phyloP scores from a whole-genome alignment of 164 flowering plant species.

The Saururus chinensis region DNA sequence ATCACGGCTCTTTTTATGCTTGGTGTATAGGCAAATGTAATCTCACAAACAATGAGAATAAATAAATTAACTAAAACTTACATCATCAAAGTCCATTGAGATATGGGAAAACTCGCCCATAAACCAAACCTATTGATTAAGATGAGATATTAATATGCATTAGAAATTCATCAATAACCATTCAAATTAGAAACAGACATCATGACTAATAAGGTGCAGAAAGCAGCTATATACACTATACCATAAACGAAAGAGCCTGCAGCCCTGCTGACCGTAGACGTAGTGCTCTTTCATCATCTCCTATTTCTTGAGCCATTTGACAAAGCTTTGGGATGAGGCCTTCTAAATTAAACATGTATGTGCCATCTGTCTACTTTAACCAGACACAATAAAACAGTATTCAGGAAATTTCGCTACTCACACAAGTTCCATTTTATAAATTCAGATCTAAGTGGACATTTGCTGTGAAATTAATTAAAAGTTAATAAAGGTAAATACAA shows the following conservation, averaged over 20 bases:
- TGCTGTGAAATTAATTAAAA: no score
- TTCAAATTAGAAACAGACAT: not conserved
- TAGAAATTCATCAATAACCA: not conserved
- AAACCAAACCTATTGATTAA: constrained; percentile 46
- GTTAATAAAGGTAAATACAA: not conserved
- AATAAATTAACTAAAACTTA: constrained; percentile 28
- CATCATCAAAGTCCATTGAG: constrained; percentile 71
- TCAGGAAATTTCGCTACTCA: not conserved
- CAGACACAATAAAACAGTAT: constrained; percentile 8
- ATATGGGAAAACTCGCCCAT: constrained; percentile 84
- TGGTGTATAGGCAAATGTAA: not conserved
- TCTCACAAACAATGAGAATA: not conserved
- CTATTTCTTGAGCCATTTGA: constrained; percentile 66
- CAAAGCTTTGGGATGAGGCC: constrained; percentile 83
- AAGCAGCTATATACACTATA: constrained; percentile 11
- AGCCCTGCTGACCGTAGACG: constrained; percentile 65
- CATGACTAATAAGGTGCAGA: not conserved
- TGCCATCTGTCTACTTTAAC: constrained; percentile 47
- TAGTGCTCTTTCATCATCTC: constrained; percentile 57
- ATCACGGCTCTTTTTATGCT: no score
- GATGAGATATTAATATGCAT: not conserved
- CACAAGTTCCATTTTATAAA: not conserved
- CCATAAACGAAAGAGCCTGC: constrained; percentile 71
- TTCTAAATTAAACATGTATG: constrained; percentile 87
- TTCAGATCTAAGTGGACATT: no score